Evolutionary conservation across 2,329 filamentous ascomycete species (phyloP), one percentile per base, ranked within the genome.

Genomic region (Penicillium rolfsii): DNA sequence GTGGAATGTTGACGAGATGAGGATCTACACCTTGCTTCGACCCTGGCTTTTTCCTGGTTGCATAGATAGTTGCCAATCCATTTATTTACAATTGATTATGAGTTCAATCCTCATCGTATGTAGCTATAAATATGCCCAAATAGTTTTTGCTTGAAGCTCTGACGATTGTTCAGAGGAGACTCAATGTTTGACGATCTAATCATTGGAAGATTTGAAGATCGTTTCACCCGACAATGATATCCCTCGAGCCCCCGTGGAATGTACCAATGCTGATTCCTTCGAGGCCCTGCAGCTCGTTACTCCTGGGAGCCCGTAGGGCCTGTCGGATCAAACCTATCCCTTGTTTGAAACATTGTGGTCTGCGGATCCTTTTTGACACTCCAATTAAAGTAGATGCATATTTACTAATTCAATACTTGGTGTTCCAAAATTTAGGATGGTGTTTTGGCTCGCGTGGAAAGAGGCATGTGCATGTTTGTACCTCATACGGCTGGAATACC

Each of bases 211-310:
- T 11, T n/a, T 45, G 2, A 28, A 46, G 5, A n/a, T 9, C 30
- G 45, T 30, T 14, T n/a, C 26, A n/a, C 12, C 11, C 7, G 24
- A 53, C 33, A 22, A 52, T 2, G n/a, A 8, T 53, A 40, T 53
- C 2, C 14, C 49, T 52, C 16, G 5, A 53, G 9, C 2, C 40
- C 26, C 38, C 19, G 26, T 60, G 58, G 62, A 64, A 67, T 67
- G 64, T 57, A 48, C 16, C 22, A 46, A 19, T 24, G 19, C 22
- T 24, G 22, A 26, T 24, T 7, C 28, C 28, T 35, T 52, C 35
- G 16, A 46, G n/a, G 24, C 6, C 19, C 36, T 58, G 16, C 22
- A 46, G 26, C 45, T 58, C 28, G 3, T 9, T 41, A 55, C 36
- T 16, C 33, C 56, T 33, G n/a, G 24, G 11, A 28, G n/a, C 41